Evolutionary conservation across 1,284 basidiomycete species (phyloP).

Genomic region (Stereum hirsutum): DNA sequence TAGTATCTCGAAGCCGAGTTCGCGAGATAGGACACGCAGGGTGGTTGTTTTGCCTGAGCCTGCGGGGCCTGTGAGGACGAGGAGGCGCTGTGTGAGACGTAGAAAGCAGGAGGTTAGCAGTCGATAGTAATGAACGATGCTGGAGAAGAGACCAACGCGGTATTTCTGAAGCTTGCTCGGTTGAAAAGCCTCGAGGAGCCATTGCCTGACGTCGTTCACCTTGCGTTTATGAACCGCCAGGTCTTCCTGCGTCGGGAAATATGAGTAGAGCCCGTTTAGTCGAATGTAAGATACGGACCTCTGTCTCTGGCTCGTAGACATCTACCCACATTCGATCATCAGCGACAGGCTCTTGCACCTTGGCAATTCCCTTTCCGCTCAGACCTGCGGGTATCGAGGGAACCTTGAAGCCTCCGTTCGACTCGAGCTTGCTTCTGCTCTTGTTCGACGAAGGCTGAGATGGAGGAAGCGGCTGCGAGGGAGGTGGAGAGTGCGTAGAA

Average conservation of each 20-base stretch:
- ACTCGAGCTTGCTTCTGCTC: too few relatives aligned
- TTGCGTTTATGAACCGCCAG: conserved; percentile 87
- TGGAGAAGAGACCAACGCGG: conserved; percentile 43
- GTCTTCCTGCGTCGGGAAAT: conserved; percentile 41
- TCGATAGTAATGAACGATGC: background rate
- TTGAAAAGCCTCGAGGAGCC: conserved; percentile 80
- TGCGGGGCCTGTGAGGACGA: conserved; percentile 83
- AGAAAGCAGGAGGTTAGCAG: conserved; percentile 1
- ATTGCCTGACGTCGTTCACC: conserved; percentile 76
- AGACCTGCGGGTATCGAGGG: too few relatives aligned
- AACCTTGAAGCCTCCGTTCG: too few relatives aligned
- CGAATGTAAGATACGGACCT: conserved; percentile 32
- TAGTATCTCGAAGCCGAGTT: conserved; percentile 73
- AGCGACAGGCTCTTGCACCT: too few relatives aligned
- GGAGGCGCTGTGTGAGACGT: conserved; percentile 50
- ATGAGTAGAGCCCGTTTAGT: background rate
- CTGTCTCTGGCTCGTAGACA: conserved; percentile 56
- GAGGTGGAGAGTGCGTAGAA: too few relatives aligned
- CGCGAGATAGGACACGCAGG: conserved; percentile 63
- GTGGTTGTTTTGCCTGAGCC: conserved; percentile 90
- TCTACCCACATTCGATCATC: conserved; percentile 70
- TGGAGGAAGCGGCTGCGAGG: too few relatives aligned
- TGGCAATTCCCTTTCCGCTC: too few relatives aligned
- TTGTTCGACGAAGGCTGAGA: too few relatives aligned
- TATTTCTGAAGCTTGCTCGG: conserved; percentile 69